Evolutionary conservation across 768 basidiomycete species (phyloP).

Genomic region (Collybiopsis luxurians): DNA sequence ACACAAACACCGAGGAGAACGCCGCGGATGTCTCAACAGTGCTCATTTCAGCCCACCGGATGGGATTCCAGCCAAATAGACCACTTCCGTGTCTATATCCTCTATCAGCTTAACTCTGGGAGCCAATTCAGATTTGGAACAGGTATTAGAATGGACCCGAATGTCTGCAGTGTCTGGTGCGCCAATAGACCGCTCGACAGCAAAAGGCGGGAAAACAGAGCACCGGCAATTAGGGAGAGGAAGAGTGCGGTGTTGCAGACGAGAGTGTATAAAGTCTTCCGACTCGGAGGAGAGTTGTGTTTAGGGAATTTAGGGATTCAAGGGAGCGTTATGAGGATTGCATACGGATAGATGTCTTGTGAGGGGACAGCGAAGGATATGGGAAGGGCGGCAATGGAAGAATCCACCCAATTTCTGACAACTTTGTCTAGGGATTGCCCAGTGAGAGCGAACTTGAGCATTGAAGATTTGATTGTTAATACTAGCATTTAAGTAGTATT

Average conservation of each 20-base stretch:
- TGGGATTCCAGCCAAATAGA: too few relatives aligned
- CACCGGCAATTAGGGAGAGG: slow-evolving; percentile 48
- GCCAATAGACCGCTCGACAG: background rate
- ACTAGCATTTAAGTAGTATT: too few relatives aligned
- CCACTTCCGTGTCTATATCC: slow-evolving; percentile 2
- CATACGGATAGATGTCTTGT: slow-evolving; percentile 20
- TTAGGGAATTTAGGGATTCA: slow-evolving; percentile 69
- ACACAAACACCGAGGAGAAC: too few relatives aligned
- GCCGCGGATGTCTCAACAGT: too few relatives aligned
- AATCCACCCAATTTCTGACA: too few relatives aligned
- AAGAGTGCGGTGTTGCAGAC: slow-evolving; percentile 59
- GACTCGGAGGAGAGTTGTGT: slow-evolving; percentile 42
- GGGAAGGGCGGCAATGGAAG: too few relatives aligned
- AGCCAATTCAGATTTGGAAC: background rate
- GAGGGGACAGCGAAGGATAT: slow-evolving; percentile 44
- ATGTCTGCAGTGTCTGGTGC: slow-evolving; percentile 1
- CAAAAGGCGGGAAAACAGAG: background rate
- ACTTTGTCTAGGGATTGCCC: too few relatives aligned
- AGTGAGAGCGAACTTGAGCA: too few relatives aligned
- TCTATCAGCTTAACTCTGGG: background rate
- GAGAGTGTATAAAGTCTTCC: slow-evolving; percentile 64
- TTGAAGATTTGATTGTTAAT: too few relatives aligned
- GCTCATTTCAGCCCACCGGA: too few relatives aligned
- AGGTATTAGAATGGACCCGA: background rate
- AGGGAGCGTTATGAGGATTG: slow-evolving; percentile 38